Base-by-base conservation (phyloP, 805 yeast species). In the Zygotorulaspora sp. region DNA sequence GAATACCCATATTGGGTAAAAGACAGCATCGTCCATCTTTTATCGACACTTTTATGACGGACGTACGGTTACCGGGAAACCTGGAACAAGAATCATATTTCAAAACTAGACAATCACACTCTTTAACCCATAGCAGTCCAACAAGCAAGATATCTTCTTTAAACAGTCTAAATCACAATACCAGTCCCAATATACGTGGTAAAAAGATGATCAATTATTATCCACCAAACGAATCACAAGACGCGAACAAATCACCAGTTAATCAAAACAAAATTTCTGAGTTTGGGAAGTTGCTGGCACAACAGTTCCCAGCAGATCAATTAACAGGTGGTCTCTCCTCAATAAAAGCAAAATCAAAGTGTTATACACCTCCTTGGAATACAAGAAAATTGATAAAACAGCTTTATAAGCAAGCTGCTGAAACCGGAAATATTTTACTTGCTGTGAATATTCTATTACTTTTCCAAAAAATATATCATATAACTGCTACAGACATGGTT, bases 31-130 rank as follows among this genome's bases (percentile, higher is more conserved):
- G 61, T 13, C 45, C 49, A 16, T 60, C 65, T 1, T 60, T 60
- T 30, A 54, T 60, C 17, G 65, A 58, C 34, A 53, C 61, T 10
- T 58, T 52, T 29, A 53, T 60, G 51, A 41, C 56, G 3, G 57
- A 48, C 29, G 40, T 45, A 31, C 31, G 52, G 9, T 49, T 52
- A 15, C 52, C 63, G 1, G 43, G 44, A 2, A 41, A 35, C 18
- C 17, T 30, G 6, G 57, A 50, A 14, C 36, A 33, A 21, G 45
- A 45, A 4, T 28, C 28, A 5, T 24, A 36, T 9, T 21, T 30
- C 20, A 30, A 16, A 42, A 43, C 18, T 38, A 36, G 38, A 41
- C 36, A 22, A 22, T 25, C 30, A 13, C 31, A 30, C 4, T 43
- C 55, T 3, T 31, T 39, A 9, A 35, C 36, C 11, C 43, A 49